A percentile compares a stretch with the other conserved stretches of the same genome.
Evolutionary conservation across 345 rosid genomes (phyloP).

Genomic region (Brassica napus): Da-Ae NC_063449.1:42115501-42116000

Average conservation of each 20-base stretch:
- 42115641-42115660: constrained; percentile 28
- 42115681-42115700: constrained; percentile 25
- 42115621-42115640: background rate
- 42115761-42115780: constrained; percentile 13
- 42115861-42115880: background rate
- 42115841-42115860: too few species aligned
- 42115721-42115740: background rate
- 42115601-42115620: background rate
- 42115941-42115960: background rate
- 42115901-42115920: background rate
- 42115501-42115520: constrained; percentile 27
- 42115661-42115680: constrained; percentile 23
- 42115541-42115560: background rate
- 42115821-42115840: background rate
- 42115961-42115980: background rate
- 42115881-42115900: background rate
- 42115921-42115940: background rate
- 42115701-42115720: constrained; percentile 14
- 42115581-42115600: background rate
- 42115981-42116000: too few species aligned
- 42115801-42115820: background rate
- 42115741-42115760: constrained; percentile 16
- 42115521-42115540: background rate
- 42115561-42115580: constrained; percentile 1
- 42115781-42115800: constrained; percentile 4